Conservation (phyloP, 495 filamentous ascomycete species). For the Diplogelasinospora grovesii region DNA sequence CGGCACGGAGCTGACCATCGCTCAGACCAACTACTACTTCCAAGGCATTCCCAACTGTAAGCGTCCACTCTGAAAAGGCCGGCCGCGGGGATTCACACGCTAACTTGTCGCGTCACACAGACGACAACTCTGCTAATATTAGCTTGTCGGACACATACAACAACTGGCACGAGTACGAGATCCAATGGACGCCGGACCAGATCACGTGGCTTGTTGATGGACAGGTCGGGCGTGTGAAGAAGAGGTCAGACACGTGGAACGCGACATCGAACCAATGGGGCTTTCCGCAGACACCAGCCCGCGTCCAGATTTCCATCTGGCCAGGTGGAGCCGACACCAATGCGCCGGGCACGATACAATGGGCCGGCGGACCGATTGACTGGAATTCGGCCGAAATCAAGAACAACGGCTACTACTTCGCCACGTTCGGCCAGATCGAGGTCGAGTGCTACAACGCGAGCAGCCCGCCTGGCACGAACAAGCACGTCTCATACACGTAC, state of each 20-base stretch:
- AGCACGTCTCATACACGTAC: constrained; percentile 68
- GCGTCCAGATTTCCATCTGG: constrained; percentile 93
- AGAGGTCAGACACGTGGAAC: constrained; percentile 78
- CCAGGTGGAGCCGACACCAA: constrained; percentile 79
- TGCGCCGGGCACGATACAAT: constrained; percentile 75
- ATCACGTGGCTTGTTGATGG: constrained; percentile 86
- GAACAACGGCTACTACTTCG: constrained; percentile 82
- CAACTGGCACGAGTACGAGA: constrained; percentile 83
- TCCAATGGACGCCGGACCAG: constrained; percentile 83
- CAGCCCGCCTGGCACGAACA: constrained; percentile 48
- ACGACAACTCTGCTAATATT: constrained; percentile 66
- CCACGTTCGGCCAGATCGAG: constrained; percentile 66
- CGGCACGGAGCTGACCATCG: constrained; percentile 65
- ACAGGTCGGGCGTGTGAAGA: constrained; percentile 61
- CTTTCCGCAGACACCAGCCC: constrained; percentile 89
- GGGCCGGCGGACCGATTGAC: constrained; percentile 85
- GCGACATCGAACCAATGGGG: constrained; percentile 71
- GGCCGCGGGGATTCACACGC: too few species aligned
- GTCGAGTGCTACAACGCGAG: constrained; percentile 81
- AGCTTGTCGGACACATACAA: constrained; percentile 64
- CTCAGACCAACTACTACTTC: constrained; percentile 95
- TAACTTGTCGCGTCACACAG: constrained; percentile 38
- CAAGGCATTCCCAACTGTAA: constrained; percentile 90
- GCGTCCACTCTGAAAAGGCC: constrained; percentile 36
- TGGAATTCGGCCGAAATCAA: constrained; percentile 81